Evolutionary conservation across 768 basidiomycete species (phyloP), one percentile per base, ranked within the genome.

Genomic region (Mycena pura): DNA sequence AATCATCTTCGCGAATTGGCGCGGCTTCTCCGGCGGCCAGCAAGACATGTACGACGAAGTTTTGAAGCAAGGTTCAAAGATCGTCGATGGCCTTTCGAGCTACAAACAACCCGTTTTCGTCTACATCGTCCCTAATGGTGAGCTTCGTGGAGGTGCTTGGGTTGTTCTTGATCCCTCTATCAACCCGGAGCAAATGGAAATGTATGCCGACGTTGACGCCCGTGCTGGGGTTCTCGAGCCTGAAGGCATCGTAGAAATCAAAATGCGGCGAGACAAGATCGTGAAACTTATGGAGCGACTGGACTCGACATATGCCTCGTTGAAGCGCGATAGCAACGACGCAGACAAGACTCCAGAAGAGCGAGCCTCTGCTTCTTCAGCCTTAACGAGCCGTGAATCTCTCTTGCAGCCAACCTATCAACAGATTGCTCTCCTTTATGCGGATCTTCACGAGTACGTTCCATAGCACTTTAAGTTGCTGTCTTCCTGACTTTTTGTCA

Each of bases 1-100:
- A 60, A 96, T 99, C 75, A 96, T 99, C 76, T 98, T 99, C 71
- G 97, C 97, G 54, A 99, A 99, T 82, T 99, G 97, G 95, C 92
- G 97, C 81, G 97, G 97, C 24, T 99, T 99, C 88, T 99, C 97
- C 21, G 97, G 97, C 64, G 97, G 97, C 65, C 96, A 98, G 76
- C 96, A 97, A 76, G 96, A 98, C 76, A 98, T 98, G 95, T 96
- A 95, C 70, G 95, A 98, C 76, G 96, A 96, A 74, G 86, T 98
- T 57, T 82, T 98, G 70, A 98, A 98, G 78, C 94, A 98, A 74
- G 96, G 96, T 39, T 92, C 96, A 17, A 98, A 96, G 80, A 99
- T 99, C 65, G 97, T 99, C 74, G 97, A 99, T 73, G 97, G 97
- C 44, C 84, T 99, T 38, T 96, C 95, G 52, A 90, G 86, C 72